Conservation (phyloP, 192 early-diverging fungal genomes). For the Gaertneriomyces sp. region DNA sequence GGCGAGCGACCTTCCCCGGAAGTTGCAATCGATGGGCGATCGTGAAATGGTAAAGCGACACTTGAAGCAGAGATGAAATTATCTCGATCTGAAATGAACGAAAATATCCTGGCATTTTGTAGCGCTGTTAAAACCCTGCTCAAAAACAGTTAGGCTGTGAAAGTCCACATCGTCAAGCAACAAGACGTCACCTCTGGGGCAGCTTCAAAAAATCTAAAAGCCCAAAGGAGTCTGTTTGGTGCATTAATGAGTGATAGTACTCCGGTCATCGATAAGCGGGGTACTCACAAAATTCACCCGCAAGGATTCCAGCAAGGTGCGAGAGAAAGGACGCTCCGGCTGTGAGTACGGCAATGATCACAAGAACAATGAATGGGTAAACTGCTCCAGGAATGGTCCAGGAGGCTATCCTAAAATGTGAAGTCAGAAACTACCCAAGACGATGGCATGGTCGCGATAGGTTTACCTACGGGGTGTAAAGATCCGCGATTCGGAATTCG, state of each 20-base stretch:
- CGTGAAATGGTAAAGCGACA: too few relatives aligned
- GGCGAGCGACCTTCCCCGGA: too few relatives aligned
- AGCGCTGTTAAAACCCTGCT: too few relatives aligned
- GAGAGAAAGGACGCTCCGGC: slow-evolving; percentile 15
- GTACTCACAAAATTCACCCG: slow-evolving; percentile 16
- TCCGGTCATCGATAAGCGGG: neutral
- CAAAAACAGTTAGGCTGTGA: neutral
- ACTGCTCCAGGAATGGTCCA: slow-evolving; percentile 1
- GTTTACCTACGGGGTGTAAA: slow-evolving; percentile 8
- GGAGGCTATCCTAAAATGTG: slow-evolving; percentile 4
- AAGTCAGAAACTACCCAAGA: neutral
- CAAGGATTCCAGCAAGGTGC: slow-evolving; percentile 13
- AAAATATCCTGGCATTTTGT: too few relatives aligned
- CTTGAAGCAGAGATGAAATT: too few relatives aligned
- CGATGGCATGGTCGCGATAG: neutral
- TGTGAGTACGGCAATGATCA: neutral
- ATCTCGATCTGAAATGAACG: too few relatives aligned
- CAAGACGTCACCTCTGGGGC: neutral
- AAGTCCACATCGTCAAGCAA: neutral
- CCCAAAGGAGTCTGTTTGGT: neutral
- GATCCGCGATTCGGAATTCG: neutral
- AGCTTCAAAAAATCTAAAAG: slow-evolving; percentile 3
- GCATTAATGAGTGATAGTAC: neutral
- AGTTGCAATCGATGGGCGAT: too few relatives aligned
- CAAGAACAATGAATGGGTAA: slow-evolving; percentile 17